These are phyloP conservation scores for Trichophyton schoenleinii DNA, from an alignment of 2,329 filamentous ascomycete species.

Conservation along the genomic window DNA sequence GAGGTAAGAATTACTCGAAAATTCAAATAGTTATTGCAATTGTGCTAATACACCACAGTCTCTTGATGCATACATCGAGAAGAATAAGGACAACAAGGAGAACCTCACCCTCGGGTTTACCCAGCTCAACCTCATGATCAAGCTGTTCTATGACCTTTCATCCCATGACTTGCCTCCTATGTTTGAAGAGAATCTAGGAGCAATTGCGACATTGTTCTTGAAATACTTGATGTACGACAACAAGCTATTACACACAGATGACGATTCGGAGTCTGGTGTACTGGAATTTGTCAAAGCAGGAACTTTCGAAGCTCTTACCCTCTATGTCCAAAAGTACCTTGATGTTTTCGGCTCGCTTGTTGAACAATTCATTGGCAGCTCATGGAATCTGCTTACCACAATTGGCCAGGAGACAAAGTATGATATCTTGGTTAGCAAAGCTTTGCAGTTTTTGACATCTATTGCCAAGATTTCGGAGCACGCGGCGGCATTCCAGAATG, in stretches of 20 bases:
- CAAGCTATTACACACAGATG: constrained; percentile 65
- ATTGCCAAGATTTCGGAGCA: constrained; percentile 68
- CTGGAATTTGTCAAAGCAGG: constrained; percentile 82
- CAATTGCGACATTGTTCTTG: constrained; percentile 67
- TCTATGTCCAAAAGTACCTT: constrained; percentile 90
- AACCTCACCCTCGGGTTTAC: constrained; percentile 67
- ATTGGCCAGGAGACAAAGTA: constrained; percentile 83
- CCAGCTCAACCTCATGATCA: constrained; percentile 75
- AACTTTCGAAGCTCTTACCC: constrained; percentile 79
- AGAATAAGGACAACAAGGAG: constrained; percentile 62
- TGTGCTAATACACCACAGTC: constrained; percentile 23
- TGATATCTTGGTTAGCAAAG: constrained; percentile 86
- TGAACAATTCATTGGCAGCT: constrained; percentile 72
- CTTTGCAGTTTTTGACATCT: constrained; percentile 84
- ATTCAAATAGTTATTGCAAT: neutral
- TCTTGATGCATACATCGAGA: constrained; percentile 48
- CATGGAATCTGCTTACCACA: constrained; percentile 80
- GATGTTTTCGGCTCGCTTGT: constrained; percentile 79
- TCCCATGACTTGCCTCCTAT: constrained; percentile 90
- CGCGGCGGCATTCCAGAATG: constrained; percentile 72
- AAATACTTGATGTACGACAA: constrained; percentile 91
- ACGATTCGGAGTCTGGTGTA: constrained; percentile 76
- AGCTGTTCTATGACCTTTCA: constrained; percentile 92
- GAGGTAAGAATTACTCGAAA: constrained; percentile 39
- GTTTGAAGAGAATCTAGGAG: constrained; percentile 76